phyloP scores from a whole-genome alignment of 208 protist genomes.

The Acanthamoeba triangularis region DNA sequence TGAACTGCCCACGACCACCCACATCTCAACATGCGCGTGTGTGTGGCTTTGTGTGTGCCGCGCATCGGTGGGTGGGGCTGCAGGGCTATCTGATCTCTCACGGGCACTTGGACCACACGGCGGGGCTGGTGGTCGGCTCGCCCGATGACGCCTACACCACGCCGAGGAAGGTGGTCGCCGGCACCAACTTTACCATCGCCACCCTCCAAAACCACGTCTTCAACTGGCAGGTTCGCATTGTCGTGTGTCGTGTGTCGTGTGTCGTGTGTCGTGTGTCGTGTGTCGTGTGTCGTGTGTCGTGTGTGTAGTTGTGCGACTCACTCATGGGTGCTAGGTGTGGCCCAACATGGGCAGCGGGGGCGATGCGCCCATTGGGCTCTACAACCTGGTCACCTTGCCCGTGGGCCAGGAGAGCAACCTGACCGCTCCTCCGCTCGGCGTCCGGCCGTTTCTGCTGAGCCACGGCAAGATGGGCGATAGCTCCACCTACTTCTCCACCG shows the following conservation, averaged over 20 bases:
- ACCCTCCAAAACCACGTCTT: neutral
- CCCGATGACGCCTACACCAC: neutral
- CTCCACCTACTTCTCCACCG: conserved; percentile 36
- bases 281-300: too few species aligned
- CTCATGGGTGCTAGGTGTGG: neutral
- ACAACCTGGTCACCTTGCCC: neutral
- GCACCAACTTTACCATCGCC: conserved; percentile 15
- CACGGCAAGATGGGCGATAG: conserved; percentile 3
- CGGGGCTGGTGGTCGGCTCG: neutral
- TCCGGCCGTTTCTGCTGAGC: neutral
- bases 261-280: neutral
- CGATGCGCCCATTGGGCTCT: neutral
- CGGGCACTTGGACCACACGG: conserved; percentile 8
- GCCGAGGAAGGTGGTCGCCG: neutral
- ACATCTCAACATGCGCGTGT: too few species aligned
- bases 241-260: too few species aligned
- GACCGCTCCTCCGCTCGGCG: neutral
- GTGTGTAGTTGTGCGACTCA: too few species aligned
- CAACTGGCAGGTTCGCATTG: neutral
- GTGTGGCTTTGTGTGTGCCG: neutral
- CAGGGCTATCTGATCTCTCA: conserved; percentile 8
- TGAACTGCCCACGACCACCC: neutral
- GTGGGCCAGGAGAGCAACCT: neutral
- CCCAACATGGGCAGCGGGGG: conserved; percentile 19
- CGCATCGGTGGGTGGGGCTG: neutral